Percentiles rank a stretch among this genome's conserved stretches.
These are phyloP conservation scores for Yamadazyma philogaea DNA, from an alignment of 805 yeast genomes.

Conservation along the genomic window DNA sequence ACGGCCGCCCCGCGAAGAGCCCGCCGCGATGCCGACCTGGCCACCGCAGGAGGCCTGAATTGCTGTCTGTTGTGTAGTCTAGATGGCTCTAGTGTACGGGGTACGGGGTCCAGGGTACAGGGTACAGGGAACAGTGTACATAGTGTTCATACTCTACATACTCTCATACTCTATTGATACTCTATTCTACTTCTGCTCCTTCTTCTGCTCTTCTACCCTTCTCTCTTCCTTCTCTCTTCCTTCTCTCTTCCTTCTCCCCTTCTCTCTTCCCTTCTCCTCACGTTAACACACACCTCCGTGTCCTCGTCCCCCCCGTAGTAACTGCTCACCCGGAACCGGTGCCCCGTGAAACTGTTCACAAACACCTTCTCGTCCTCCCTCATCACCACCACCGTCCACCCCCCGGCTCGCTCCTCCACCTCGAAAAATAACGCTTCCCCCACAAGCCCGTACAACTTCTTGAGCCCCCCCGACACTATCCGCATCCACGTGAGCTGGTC, in stretches of 20 bases:
- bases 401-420: slow-evolving; percentile 16
- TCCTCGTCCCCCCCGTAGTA: slow-evolving; percentile 20
- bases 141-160: too few relatives aligned
- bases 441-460: slow-evolving; percentile 29
- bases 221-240: too few relatives aligned
- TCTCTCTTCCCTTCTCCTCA: neutral
- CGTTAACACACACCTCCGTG: slow-evolving; percentile 8
- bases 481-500: slow-evolving; percentile 34
- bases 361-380: slow-evolving; percentile 28
- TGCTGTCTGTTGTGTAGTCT: too few relatives aligned
- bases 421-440: slow-evolving; percentile 34
- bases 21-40: too few relatives aligned
- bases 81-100: too few relatives aligned
- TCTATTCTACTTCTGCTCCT: too few relatives aligned
- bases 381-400: slow-evolving; percentile 27
- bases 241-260: neutral
- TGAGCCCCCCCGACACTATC: slow-evolving; percentile 21
- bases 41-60: too few relatives aligned
- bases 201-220: too few relatives aligned
- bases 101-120: too few relatives aligned
- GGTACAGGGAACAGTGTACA: too few relatives aligned
- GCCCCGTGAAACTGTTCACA: slow-evolving; percentile 28
- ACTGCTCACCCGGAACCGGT: slow-evolving; percentile 27
- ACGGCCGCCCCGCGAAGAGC: too few relatives aligned
- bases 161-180: too few relatives aligned